Evolutionary conservation across 2,329 filamentous ascomycete genomes (phyloP), one percentile per base, ranked within the genome.

Genomic region (Lasiodiplodia sp.): DNA sequence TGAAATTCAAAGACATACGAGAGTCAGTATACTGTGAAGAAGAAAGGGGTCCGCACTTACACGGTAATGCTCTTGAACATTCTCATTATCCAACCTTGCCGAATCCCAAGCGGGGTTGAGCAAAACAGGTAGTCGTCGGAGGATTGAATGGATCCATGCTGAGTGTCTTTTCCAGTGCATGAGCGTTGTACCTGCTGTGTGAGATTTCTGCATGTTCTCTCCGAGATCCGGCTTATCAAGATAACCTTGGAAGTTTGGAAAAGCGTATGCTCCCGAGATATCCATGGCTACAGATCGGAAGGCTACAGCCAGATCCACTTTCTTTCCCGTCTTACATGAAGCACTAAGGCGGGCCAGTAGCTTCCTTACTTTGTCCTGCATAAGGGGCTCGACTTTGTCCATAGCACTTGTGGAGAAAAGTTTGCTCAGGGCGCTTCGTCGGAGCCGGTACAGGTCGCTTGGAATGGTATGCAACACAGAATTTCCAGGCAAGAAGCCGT

Each of bases 381-480:
- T 31, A 7, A 60, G 38, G 3, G 69, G 66, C 14, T 68, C 67
- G 18, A 69, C 58, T 14, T 58, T 25, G 14, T 37, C 49, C 25
- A 72, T 63, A 6, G 69, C 56, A n/a, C 47, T 38, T 16, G 40
- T 51, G 14, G 63, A 69, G 70, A 72, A 71, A 67, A 69, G 69
- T 21, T 62, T 66, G 31, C 25, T 63, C 38, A 71, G 49, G 12
- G 67, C 69, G 23, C 40, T 62, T 21, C 68, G 68, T 68, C 65
- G 60, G 28, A 71, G 52, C 12, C 73, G 74, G 65, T 80, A 77
- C 18, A 69, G 64, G 7, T 58, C 25, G 25, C 40, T 23, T 10
- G 28, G 25, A 2, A 55, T 49, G 18, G 68, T 71, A 2, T 7
- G 34, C 21, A 71, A 66, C 10, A 34, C 21, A 5, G 38, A 28